Evolutionary conservation across 148 eudicot genomes (phyloP).

Genomic region (Fagopyrum tataricum): DNA sequence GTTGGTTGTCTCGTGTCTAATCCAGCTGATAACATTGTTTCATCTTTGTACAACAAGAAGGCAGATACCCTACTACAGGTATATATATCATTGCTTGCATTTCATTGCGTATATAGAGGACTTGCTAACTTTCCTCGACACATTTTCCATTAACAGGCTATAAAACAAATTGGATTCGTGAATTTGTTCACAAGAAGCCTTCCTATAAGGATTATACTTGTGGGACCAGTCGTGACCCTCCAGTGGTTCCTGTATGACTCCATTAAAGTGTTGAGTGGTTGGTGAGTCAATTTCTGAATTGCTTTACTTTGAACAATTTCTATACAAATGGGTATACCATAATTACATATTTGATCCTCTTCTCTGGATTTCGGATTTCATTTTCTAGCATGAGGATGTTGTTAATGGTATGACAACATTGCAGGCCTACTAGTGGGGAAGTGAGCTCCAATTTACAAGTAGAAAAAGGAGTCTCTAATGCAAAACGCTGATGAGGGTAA

Average conservation of each 20-base stretch:
- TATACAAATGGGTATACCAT: neutral
- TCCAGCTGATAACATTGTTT: slow-evolving; percentile 66
- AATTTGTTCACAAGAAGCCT: slow-evolving; percentile 90
- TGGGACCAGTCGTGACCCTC: slow-evolving; percentile 85
- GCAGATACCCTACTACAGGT: slow-evolving; percentile 25
- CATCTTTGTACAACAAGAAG: slow-evolving; percentile 49
- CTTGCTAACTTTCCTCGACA: neutral
- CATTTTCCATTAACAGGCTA: slow-evolving; percentile 43
- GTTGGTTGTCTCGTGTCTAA: slow-evolving; percentile 55
- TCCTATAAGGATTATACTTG: slow-evolving; percentile 67
- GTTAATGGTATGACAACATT: neutral
- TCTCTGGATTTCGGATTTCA: neutral
- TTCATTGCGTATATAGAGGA: neutral
- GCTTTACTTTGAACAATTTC: neutral
- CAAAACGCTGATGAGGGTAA: neutral
- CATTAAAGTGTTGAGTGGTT: slow-evolving; percentile 71
- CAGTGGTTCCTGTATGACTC: slow-evolving; percentile 90
- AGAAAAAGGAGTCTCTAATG: neutral
- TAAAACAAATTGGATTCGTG: slow-evolving; percentile 63
- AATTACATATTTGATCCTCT: neutral
- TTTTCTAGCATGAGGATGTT: no score
- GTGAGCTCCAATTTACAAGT: slow-evolving; percentile 19
- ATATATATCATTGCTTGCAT: slow-evolving; percentile 9
- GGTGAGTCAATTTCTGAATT: slow-evolving; percentile 45
- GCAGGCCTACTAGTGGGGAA: slow-evolving; percentile 57